phyloP scores from a whole-genome alignment of 2,329 filamentous ascomycete species.

The Diaporthe humulicola region DNA sequence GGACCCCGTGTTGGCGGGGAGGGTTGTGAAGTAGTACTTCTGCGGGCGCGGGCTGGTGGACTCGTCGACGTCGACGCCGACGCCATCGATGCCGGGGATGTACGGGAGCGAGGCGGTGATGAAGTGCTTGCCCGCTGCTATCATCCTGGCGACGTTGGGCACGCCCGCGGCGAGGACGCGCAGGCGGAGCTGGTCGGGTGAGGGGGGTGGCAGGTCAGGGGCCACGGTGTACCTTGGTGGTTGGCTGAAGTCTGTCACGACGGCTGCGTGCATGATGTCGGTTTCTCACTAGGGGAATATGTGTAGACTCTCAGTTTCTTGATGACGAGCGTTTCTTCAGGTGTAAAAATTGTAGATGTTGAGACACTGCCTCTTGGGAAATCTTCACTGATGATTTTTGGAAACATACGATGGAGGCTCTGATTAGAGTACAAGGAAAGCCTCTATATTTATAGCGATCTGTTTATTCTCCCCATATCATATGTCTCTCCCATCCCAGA shows the following conservation, averaged over 20 bases:
- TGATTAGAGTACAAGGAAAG: not conserved
- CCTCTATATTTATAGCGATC: not conserved
- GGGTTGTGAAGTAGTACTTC: slow-evolving; percentile 19
- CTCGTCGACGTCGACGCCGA: slow-evolving; percentile 21
- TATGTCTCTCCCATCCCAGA: not conserved
- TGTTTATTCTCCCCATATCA: not conserved
- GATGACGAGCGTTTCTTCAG: not conserved
- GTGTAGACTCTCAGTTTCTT: not conserved
- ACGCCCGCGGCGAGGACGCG: slow-evolving; percentile 65
- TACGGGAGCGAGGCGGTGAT: slow-evolving; percentile 63
- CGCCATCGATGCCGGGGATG: slow-evolving; percentile 34
- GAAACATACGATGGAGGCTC: not conserved
- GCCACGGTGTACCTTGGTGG: slow-evolving; percentile 15
- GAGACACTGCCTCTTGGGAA: not conserved
- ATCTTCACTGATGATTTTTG: not conserved
- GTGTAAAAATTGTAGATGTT: not conserved
- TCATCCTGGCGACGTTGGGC: slow-evolving; percentile 61
- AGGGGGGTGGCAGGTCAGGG: not conserved
- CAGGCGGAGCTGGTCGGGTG: slow-evolving; percentile 56
- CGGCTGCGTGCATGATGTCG: not conserved
- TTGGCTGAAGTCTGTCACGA: slow-evolving; percentile 14
- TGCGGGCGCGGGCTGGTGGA: not conserved
- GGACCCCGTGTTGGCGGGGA: slow-evolving; percentile 8
- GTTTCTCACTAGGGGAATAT: not conserved
- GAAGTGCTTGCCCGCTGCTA: slow-evolving; percentile 50